Evolutionary conservation across 2,329 filamentous ascomycete species (phyloP).

Genomic region (Acrocalymma vagum): DNA sequence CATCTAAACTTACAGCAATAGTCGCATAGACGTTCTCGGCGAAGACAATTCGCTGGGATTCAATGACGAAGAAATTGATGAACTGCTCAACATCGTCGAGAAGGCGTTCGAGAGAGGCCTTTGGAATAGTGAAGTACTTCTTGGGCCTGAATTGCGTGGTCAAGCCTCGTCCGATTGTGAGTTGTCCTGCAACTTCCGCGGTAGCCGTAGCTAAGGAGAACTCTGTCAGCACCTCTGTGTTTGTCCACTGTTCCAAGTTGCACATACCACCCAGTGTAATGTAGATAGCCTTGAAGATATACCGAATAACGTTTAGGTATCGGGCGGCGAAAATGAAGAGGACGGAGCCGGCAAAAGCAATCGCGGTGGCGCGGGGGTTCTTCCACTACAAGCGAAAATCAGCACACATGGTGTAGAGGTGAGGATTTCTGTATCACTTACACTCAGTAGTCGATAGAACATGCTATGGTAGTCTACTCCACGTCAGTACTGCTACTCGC

Average conservation of each 20-base stretch:
- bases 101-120: slow-evolving; percentile 68
- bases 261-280: slow-evolving; percentile 65
- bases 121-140: slow-evolving; percentile 72
- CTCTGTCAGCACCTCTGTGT: slow-evolving; percentile 21
- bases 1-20: slow-evolving; percentile 60
- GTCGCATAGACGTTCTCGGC: slow-evolving; percentile 71
- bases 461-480: slow-evolving; percentile 69
- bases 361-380: slow-evolving; percentile 70
- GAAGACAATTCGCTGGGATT: slow-evolving; percentile 72
- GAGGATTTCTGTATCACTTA: slow-evolving; percentile 39
- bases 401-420: slow-evolving; percentile 13
- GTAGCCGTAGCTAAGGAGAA: slow-evolving; percentile 63
- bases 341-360: slow-evolving; percentile 65
- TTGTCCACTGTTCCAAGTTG: background rate
- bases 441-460: slow-evolving; percentile 71
- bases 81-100: slow-evolving; percentile 71
- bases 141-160: slow-evolving; percentile 68
- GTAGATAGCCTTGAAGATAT: slow-evolving; percentile 68
- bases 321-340: slow-evolving; percentile 69
- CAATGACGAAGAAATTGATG: slow-evolving; percentile 74
- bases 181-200: slow-evolving; percentile 65
- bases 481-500: slow-evolving; percentile 18
- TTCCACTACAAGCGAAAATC: slow-evolving; percentile 63
- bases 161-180: slow-evolving; percentile 65
- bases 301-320: slow-evolving; percentile 69